Conservation (phyloP, 2,329 filamentous ascomycete genomes). For the Ophiostoma ips region DNA sequence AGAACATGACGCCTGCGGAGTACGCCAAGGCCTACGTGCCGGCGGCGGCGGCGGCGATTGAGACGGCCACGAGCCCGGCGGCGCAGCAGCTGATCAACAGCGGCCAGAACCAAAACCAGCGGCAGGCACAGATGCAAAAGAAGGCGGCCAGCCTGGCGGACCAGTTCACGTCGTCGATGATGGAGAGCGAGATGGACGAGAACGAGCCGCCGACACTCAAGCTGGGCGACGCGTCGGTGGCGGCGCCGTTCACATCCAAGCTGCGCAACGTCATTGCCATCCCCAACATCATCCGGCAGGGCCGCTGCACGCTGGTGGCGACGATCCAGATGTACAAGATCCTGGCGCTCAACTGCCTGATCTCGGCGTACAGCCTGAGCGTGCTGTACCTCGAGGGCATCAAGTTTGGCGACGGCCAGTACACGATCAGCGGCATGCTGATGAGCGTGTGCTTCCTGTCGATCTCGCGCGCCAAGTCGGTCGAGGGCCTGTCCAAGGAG, state of each 20-base stretch:
- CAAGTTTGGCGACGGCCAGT: slow-evolving; percentile 97
- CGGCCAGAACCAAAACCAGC: slow-evolving; percentile 36
- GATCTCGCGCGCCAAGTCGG: slow-evolving; percentile 92
- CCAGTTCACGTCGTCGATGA: slow-evolving; percentile 72
- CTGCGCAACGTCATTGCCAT: slow-evolving; percentile 93
- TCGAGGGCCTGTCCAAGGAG: slow-evolving; percentile 91
- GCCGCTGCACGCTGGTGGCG: slow-evolving; percentile 90
- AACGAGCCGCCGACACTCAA: slow-evolving; percentile 92
- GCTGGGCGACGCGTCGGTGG: slow-evolving; percentile 91
- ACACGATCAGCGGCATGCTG: slow-evolving; percentile 97
- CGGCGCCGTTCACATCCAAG: slow-evolving; percentile 95
- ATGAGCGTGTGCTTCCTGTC: slow-evolving; percentile 99
- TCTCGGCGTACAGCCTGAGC: slow-evolving; percentile 92
- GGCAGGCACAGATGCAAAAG: slow-evolving; percentile 47
- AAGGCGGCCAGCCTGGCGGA: slow-evolving; percentile 72
- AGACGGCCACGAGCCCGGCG: slow-evolving; percentile 53
- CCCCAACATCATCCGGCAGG: slow-evolving; percentile 96
- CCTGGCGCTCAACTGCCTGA: slow-evolving; percentile 89
- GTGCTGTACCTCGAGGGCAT: slow-evolving; percentile 96
- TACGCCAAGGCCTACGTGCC: slow-evolving; percentile 30
- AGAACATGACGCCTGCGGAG: slow-evolving; percentile 51
- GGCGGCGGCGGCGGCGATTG: slow-evolving; percentile 37
- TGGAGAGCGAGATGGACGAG: slow-evolving; percentile 61
- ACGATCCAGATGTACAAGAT: slow-evolving; percentile 99
- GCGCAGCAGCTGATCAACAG: slow-evolving; percentile 36